Percentiles rank a stretch among this genome's conserved stretches.
Evolutionary conservation across 2,329 filamentous ascomycete genomes (phyloP).

Genomic region (Colletotrichum caudatum): DNA sequence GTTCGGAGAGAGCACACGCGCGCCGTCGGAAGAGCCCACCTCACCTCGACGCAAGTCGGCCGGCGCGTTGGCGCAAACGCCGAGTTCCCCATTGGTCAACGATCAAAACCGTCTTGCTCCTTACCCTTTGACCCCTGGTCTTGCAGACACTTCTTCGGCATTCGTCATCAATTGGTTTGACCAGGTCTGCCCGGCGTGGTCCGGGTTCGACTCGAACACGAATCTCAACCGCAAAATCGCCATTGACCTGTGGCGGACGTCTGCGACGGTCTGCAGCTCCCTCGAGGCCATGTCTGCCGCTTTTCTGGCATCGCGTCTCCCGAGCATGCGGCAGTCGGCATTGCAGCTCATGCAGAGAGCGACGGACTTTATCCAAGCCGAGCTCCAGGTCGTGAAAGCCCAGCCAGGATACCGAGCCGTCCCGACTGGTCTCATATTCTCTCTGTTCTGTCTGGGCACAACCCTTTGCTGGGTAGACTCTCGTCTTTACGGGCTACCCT

Average conservation of each 20-base stretch:
- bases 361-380: conserved; percentile 50
- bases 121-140: conserved; percentile 41
- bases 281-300: conserved; percentile 57
- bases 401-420: conserved; percentile 44
- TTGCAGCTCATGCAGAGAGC: conserved; percentile 51
- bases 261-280: conserved; percentile 53
- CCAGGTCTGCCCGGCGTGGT: conserved; percentile 56
- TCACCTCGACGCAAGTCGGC: background rate
- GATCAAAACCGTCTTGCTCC: conserved; percentile 27
- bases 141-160: conserved; percentile 48
- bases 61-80: background rate
- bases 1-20: background rate
- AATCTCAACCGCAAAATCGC: conserved; percentile 56
- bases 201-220: conserved; percentile 54
- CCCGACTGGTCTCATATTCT: conserved; percentile 52
- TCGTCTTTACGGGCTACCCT: conserved; percentile 49
- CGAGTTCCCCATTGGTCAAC: background rate
- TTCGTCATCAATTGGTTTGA: conserved; percentile 56
- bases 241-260: conserved; percentile 52
- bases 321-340: conserved; percentile 52
- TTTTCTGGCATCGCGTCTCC: conserved; percentile 51
- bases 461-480: conserved; percentile 57
- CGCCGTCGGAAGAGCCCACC: background rate
- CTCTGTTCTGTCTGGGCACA: conserved; percentile 56
- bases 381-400: conserved; percentile 48